Base-by-base conservation (phyloP, 371 early-diverging fungal genomes). In the Saksenaea oblongispora region DNA sequence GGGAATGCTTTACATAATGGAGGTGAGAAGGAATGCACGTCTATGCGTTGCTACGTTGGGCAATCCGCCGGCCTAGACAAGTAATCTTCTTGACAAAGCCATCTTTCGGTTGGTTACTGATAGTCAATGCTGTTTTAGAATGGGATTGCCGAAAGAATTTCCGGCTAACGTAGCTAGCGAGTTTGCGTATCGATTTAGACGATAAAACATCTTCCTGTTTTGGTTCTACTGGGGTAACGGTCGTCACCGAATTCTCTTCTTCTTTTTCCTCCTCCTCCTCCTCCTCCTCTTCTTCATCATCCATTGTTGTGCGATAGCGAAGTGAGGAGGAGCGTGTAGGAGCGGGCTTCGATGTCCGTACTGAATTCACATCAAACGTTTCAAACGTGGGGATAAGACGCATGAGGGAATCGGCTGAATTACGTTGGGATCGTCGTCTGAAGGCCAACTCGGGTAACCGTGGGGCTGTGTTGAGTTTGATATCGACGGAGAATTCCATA, bases 401-500 rank as follows among this genome's bases (percentile, higher is more conserved):
- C 67, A 65, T 61, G 14, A 75, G 60, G 11, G 75, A 71, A 37
- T 71, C 73, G 5, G 44, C 54, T 0, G 73, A 66, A n/a, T 42
- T 42, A 26, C 73, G 61, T 26, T 72, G 56, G 27, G 54, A 56
- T 27, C 37, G 36, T 35, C 60, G 39, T 61, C 62, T 47, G 51
- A 47, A 47, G 22, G 78, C 70, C 26, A 79, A 61, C 51, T 75
- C 76, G 14, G 78, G 82, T 54, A 76, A 68, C 54, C 70, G 72
- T 10, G 78, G 79, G 9, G 78, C 75, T 13, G 76, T 73, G 44
- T 74, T 69, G 5, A 78, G 61, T 22, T 78, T 72, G 24, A 79
- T 76, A 58, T 82, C 82, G n/a, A 82, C 69, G 17, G 73, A 66
- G 36, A 82, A 82, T 14, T 82, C 83, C 83, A 82, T 82, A 62